A percentile compares a stretch with the other conserved stretches of the same genome.
Evolutionary conservation across 2,329 filamentous ascomycete species (phyloP).

Genomic region (Colletotrichum trifolii): DNA sequence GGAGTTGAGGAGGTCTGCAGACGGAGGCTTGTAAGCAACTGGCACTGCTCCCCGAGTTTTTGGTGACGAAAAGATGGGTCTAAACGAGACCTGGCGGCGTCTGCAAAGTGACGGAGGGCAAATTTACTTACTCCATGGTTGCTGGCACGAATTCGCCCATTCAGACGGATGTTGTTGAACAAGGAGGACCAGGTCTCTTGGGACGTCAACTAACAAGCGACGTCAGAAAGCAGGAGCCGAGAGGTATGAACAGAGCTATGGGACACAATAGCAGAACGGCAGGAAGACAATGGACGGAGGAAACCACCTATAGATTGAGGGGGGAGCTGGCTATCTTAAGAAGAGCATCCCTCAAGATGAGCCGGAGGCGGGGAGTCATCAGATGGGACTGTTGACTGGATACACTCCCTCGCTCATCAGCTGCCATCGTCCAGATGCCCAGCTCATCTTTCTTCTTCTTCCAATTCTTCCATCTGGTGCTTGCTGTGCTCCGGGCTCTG

Average conservation of each 20-base stretch:
- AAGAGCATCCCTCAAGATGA: constrained; percentile 18
- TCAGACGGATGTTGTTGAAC: constrained; percentile 2
- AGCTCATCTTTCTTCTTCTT: not conserved
- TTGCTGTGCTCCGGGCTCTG: constrained; percentile 20
- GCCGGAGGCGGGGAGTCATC: constrained; percentile 17
- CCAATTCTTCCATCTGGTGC: constrained; percentile 14
- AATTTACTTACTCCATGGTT: constrained; percentile 30
- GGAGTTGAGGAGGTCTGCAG: constrained; percentile 29
- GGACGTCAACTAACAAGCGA: not conserved
- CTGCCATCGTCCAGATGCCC: too few relatives aligned
- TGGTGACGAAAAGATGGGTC: not conserved
- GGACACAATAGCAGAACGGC: not conserved
- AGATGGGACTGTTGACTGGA: constrained; percentile 3
- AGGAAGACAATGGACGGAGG: not conserved
- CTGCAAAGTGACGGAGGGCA: not conserved
- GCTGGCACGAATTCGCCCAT: constrained; percentile 1
- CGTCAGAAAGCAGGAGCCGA: not conserved
- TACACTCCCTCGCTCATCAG: too few relatives aligned
- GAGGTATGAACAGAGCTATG: not conserved
- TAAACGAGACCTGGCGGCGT: not conserved
- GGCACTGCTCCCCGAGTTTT: not conserved
- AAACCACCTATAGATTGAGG: too few relatives aligned
- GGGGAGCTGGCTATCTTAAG: constrained; percentile 20
- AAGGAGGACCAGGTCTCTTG: not conserved
- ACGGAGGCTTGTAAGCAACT: constrained; percentile 1